A percentile compares a stretch with the other conserved stretches of the same genome.
phyloP scores from a whole-genome alignment of 2,329 filamentous ascomycete species.

The Exophiala oligosperma region DNA sequence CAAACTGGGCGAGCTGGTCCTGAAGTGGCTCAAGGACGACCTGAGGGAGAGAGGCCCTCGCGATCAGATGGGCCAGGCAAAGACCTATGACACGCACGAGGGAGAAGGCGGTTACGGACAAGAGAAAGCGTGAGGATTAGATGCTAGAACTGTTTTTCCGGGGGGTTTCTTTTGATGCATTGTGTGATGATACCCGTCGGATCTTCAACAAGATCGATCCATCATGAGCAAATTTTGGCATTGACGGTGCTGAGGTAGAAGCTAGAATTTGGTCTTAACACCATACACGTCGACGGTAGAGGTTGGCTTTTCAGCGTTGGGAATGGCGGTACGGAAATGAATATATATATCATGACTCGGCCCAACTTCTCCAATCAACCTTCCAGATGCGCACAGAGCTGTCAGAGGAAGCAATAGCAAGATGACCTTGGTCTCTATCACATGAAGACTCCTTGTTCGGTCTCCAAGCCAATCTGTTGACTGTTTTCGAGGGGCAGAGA shows the following conservation, averaged over 20 bases:
- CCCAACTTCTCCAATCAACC: slow-evolving; percentile 9
- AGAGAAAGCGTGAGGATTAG: slow-evolving; percentile 45
- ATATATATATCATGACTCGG: background rate
- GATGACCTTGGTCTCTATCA: slow-evolving; percentile 33
- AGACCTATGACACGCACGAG: slow-evolving; percentile 54
- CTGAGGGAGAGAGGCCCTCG: slow-evolving; percentile 28
- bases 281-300: background rate
- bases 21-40: slow-evolving; percentile 72
- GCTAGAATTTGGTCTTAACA: slow-evolving; percentile 5
- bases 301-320: background rate
- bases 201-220: slow-evolving; percentile 27
- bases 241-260: slow-evolving; percentile 10
- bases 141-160: background rate
- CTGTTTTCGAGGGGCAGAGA: slow-evolving; percentile 61
- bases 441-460: slow-evolving; percentile 39
- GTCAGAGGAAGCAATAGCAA: slow-evolving; percentile 26
- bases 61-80: slow-evolving; percentile 40
- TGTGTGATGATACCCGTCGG: slow-evolving; percentile 22
- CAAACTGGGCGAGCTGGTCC: slow-evolving; percentile 79
- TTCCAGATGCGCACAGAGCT: slow-evolving; percentile 36
- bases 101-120: slow-evolving; percentile 65
- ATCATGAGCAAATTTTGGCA: slow-evolving; percentile 15
- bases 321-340: too few species aligned
- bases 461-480: slow-evolving; percentile 70
- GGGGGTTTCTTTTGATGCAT: slow-evolving; percentile 6